Conservation (phyloP, 1,284 basidiomycete species). For the Schizophyllum commune region DNA sequence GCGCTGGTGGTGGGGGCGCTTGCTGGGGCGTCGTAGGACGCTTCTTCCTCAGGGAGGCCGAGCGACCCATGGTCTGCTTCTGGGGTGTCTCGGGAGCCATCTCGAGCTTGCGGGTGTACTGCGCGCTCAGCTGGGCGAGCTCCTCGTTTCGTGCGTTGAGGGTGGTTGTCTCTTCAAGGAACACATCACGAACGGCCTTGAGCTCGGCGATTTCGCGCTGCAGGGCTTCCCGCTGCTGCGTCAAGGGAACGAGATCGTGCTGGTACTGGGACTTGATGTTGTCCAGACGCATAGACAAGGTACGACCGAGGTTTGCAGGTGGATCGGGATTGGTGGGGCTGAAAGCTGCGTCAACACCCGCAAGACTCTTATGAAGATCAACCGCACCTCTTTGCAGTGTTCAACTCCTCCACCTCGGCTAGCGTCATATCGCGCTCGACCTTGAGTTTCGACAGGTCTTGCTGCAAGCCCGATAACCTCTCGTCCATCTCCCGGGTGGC, state of each 20-base stretch:
- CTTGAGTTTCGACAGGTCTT: conserved; percentile 79
- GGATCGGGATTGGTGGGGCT: conserved; percentile 32
- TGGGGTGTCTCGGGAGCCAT: conserved; percentile 25
- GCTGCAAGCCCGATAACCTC: conserved; percentile 74
- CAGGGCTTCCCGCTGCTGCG: conserved; percentile 73
- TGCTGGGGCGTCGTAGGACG: conserved; percentile 14
- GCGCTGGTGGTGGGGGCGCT: conserved; percentile 15
- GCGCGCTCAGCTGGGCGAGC: conserved; percentile 77
- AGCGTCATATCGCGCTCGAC: conserved; percentile 88
- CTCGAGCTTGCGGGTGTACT: conserved; percentile 68
- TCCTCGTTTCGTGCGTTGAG: conserved; percentile 91
- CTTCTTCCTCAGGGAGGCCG: conserved; percentile 17
- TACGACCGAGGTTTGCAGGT: conserved; percentile 53
- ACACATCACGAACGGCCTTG: conserved; percentile 78
- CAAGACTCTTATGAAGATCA: too few species aligned
- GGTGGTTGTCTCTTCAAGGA: conserved; percentile 85
- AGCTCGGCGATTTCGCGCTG: conserved; percentile 83
- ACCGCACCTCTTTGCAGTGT: conserved; percentile 60
- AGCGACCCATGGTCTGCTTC: conserved; percentile 12
- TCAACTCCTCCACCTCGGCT: conserved; percentile 90
- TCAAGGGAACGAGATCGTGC: conserved; percentile 80
- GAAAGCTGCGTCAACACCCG: conserved; percentile 15
- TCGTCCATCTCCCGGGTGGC: conserved; percentile 74
- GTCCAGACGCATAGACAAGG: conserved; percentile 83
- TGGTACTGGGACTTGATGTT: conserved; percentile 84